Conservation (phyloP, 2,329 filamentous ascomycete species). For the Pseudogymnoascus destructans region DNA sequence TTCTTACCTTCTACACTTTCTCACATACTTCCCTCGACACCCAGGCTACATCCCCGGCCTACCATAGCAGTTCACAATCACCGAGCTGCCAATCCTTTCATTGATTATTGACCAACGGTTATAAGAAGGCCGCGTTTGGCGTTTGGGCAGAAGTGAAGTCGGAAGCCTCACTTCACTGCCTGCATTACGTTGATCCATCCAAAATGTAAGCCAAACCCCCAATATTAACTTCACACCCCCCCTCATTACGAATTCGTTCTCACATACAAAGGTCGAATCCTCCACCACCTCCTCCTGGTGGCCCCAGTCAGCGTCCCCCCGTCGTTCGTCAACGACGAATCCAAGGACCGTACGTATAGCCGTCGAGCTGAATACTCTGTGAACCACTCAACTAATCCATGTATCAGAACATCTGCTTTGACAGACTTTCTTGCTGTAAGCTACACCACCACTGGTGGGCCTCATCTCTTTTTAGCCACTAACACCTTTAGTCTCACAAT, state of each 20-base stretch:
- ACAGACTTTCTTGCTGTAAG: slow-evolving; percentile 54
- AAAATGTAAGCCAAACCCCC: background rate
- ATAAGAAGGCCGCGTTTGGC: background rate
- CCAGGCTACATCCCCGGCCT: background rate
- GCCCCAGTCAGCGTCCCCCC: background rate
- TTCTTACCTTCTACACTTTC: background rate
- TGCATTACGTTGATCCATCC: background rate
- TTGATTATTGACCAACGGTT: background rate
- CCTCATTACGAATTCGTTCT: slow-evolving; percentile 9
- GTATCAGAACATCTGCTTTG: slow-evolving; percentile 44
- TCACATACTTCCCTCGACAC: background rate
- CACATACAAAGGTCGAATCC: slow-evolving; percentile 10
- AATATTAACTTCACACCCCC: background rate
- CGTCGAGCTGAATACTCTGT: background rate
- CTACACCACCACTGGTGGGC: slow-evolving; percentile 11
- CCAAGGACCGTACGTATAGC: slow-evolving; percentile 22
- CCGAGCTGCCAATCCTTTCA: background rate
- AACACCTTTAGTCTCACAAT: slow-evolving; percentile 41
- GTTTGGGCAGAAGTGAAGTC: background rate
- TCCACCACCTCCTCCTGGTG: background rate
- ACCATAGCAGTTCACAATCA: background rate
- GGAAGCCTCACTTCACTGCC: background rate
- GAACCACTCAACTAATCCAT: slow-evolving; percentile 10
- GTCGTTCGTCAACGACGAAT: slow-evolving; percentile 16
- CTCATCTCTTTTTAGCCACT: background rate